Evolutionary conservation across 176 grass and related monocot species (phyloP).

Genomic region (Avena sativa): DNA sequence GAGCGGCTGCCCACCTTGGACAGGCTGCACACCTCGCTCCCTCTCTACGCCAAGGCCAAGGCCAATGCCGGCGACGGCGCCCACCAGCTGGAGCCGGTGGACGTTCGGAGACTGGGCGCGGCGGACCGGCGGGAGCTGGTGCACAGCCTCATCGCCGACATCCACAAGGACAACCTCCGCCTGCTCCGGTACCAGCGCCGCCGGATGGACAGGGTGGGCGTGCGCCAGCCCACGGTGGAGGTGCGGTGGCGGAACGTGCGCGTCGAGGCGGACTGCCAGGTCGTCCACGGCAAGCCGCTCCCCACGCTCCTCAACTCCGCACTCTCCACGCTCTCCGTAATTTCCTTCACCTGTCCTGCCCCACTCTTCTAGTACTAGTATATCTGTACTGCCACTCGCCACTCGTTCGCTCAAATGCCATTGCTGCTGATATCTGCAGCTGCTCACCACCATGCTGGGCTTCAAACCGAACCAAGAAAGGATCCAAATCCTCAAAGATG

Average conservation of each 20-base stretch:
- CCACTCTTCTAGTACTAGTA: background rate
- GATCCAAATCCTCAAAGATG: slow-evolving; percentile 67
- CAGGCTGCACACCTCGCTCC: slow-evolving; percentile 54
- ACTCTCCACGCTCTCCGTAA: slow-evolving; percentile 36
- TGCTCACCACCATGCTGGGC: slow-evolving; percentile 19
- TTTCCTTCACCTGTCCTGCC: background rate
- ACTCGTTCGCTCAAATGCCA: slow-evolving; percentile 14
- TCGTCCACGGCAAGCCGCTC: slow-evolving; percentile 56
- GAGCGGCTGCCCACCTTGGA: slow-evolving; percentile 64
- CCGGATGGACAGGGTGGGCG: slow-evolving; percentile 72
- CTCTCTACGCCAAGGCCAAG: background rate
- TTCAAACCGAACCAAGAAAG: slow-evolving; percentile 51
- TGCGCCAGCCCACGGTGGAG: slow-evolving; percentile 63
- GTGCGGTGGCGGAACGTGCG: slow-evolving; percentile 54
- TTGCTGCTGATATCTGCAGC: background rate
- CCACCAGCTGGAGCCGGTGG: slow-evolving; percentile 26
- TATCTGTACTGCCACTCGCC: background rate
- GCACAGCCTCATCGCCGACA: slow-evolving; percentile 62
- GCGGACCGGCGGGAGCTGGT: slow-evolving; percentile 54
- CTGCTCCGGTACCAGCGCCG: slow-evolving; percentile 73
- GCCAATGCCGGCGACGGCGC: background rate
- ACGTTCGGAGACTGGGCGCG: slow-evolving; percentile 58
- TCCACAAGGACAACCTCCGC: slow-evolving; percentile 61
- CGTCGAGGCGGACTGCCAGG: slow-evolving; percentile 61
- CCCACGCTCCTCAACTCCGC: slow-evolving; percentile 53